Base-by-base conservation (phyloP, 2,329 filamentous ascomycete genomes). In the Hymenoscyphus linearis region DNA sequence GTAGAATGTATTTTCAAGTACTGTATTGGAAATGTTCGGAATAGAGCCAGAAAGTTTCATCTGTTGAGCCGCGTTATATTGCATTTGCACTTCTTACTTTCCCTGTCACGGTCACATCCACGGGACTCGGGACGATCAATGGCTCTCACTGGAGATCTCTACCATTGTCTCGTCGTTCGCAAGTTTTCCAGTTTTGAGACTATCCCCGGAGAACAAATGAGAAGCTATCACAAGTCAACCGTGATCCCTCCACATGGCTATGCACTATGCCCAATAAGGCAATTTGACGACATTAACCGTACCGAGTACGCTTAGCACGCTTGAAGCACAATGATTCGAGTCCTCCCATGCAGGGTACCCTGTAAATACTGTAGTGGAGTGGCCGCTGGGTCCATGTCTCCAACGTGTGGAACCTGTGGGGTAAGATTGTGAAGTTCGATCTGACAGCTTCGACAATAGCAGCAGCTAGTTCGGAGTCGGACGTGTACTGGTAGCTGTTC, bases 351-450 rank as follows among this genome's bases (percentile, higher is more conserved):
- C 10, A 26, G 6, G 14, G 16, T 53, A 31, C 52, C 25, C 27
- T 27, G 26, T 27, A 16, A 5, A 53, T 47, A 25, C 50, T 53
- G 6, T 9, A 31, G 50, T 53, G 6, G 9, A 37, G n/a, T 37
- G 34, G 55, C 36, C 55, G 25, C 36, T 31, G 40, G 40, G 36
- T 34, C 55, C 55, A 34, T 31, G 55, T 57, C 25, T 37, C 13
- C 40, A 26, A 34, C 57, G 35, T 37, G 31, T 26, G 34, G 57
- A 53, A 54, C 57, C 26, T 59, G 57, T 40, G 57, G 57, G 57
- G 57, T 53, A 59, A 26, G 57, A 27, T 53, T 35, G 53, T 25
- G 10, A 26, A 58, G n/a, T 44, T 44, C 31, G 31, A 53, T 53
- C 34, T 25, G 47, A 31, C 18, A 59, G 25, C 44, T 50, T 50